Base-by-base conservation (phyloP, 768 basidiomycete genomes). In the Trametes cinnabarina region DNA sequence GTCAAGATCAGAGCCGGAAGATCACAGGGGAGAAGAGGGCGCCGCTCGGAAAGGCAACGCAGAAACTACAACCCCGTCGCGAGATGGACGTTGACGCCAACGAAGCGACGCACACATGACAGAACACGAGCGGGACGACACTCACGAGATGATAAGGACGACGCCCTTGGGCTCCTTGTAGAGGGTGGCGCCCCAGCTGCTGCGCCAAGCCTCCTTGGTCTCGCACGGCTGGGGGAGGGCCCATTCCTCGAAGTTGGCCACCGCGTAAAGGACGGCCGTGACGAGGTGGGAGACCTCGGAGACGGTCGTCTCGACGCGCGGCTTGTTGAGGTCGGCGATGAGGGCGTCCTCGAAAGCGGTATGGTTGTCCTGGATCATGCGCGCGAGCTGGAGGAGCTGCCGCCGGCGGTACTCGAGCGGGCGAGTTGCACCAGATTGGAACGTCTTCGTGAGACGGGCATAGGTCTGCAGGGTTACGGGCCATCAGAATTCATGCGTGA, bases 381-480 rank as follows among this genome's bases (percentile, higher is more conserved):
- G 80, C 23, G 82, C 84, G 30, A 90, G 76, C 62, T 85, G 83
- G 42, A 76, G 73, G 41, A 91, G 77, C 62, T 92, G 90, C 44
- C 80, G 76, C 52, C 81, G 79, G 15, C 90, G 80, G 79, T 81
- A 90, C 57, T 71, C 69, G 37, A 90, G 63, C 3, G 82, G 72
- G n/a, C 74, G 76, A 0, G 83, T 79, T 37, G 73, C 62, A 3
- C 83, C 82, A 0, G 75, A 62, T n/a, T 69, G 69, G 71, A 88
- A 89, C 5, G 80, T 80, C 32, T 71, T 66, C 6, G 69, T 72
- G 6, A 88, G 66, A 0, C 63, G 35, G 11, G 69, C 71, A 60
- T 74, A 68, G 56, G 75, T 73, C 76, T 77, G 39, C 0, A 15
- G 34, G 19, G 7, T 25, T 43, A 30, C 30, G 20, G 43, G 26